Percentiles rank a stretch among this genome's conserved stretches.
These are phyloP conservation scores for Cladosporium halotolerans DNA, from an alignment of 2,329 filamentous ascomycete species.

Conservation along the genomic window DNA sequence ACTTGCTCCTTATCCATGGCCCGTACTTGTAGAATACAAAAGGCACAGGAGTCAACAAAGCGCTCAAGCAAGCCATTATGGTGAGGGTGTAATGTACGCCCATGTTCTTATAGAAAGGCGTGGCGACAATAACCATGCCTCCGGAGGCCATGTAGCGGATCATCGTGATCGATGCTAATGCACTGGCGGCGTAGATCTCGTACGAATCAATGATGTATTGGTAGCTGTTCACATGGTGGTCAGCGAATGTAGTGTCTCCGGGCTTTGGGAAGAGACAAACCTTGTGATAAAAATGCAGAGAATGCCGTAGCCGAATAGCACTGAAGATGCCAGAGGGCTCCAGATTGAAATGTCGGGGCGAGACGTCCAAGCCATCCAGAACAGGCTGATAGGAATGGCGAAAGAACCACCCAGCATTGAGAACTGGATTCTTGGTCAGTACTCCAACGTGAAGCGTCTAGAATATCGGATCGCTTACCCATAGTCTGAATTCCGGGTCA, in stretches of 20 bases:
- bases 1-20: conserved; percentile 24
- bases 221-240: conserved; percentile 18
- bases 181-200: conserved; percentile 35
- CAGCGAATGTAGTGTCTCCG: too few species aligned
- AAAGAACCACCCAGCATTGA: conserved; percentile 41
- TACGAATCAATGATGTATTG: conserved; percentile 35
- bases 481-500: conserved; percentile 39
- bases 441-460: not conserved
- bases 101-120: conserved; percentile 36
- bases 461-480: conserved; percentile 24
- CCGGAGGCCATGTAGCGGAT: conserved; percentile 30
- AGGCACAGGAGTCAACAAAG: conserved; percentile 33
- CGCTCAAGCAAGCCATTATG: conserved; percentile 29
- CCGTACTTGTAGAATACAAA: conserved; percentile 42
- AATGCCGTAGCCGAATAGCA: conserved; percentile 43
- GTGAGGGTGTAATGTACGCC: conserved; percentile 32
- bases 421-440: conserved; percentile 13
- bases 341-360: conserved; percentile 39
- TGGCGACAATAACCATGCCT: conserved; percentile 35
- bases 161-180: conserved; percentile 29
- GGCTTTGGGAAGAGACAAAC: too few species aligned
- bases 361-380: conserved; percentile 51
- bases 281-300: conserved; percentile 36
- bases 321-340: conserved; percentile 46
- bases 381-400: conserved; percentile 44